Conservation (phyloP, 1,284 basidiomycete species). For the Porogramme epimiltina region DNA sequence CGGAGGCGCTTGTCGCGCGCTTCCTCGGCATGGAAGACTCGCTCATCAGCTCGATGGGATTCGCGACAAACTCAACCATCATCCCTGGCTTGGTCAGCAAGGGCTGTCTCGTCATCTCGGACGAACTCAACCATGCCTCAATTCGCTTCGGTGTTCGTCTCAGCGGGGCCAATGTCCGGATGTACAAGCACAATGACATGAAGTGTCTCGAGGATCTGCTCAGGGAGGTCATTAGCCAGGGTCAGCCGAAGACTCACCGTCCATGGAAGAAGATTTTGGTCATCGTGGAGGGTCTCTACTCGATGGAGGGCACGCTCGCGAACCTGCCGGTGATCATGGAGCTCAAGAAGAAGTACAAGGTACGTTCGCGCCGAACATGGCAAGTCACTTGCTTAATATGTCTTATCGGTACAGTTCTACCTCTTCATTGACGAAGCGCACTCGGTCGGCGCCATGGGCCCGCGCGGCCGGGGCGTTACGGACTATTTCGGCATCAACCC, state of each 20-base stretch:
- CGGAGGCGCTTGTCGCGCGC: constrained; percentile 87
- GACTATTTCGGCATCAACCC: constrained; percentile 95
- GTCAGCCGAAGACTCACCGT: constrained; percentile 94
- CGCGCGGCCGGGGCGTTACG: constrained; percentile 90
- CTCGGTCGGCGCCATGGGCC: constrained; percentile 94
- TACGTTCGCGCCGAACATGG: constrained; percentile 33
- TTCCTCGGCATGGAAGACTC: constrained; percentile 92
- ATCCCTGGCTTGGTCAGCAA: constrained; percentile 92
- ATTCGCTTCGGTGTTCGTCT: constrained; percentile 93
- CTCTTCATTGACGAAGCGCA: constrained; percentile 97
- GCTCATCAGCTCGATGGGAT: constrained; percentile 94
- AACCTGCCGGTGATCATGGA: constrained; percentile 85
- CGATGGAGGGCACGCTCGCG: constrained; percentile 96
- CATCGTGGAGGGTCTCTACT: constrained; percentile 95
- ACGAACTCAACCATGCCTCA: constrained; percentile 96
- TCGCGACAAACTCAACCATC: constrained; percentile 96
- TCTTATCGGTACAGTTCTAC: constrained; percentile 70
- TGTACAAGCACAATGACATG: constrained; percentile 99
- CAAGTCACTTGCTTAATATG: constrained; percentile 5
- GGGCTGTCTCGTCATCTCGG: constrained; percentile 94
- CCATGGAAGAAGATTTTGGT: constrained; percentile 99
- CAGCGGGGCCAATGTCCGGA: constrained; percentile 87
- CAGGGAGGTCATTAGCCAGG: constrained; percentile 93
- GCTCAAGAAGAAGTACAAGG: constrained; percentile 96
- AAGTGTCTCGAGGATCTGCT: constrained; percentile 79